Percentiles rank a stretch among this genome's conserved stretches.
Evolutionary conservation across 352 stramenopile genomes (phyloP).

Genomic region (Pythium folliculosum): DNA sequence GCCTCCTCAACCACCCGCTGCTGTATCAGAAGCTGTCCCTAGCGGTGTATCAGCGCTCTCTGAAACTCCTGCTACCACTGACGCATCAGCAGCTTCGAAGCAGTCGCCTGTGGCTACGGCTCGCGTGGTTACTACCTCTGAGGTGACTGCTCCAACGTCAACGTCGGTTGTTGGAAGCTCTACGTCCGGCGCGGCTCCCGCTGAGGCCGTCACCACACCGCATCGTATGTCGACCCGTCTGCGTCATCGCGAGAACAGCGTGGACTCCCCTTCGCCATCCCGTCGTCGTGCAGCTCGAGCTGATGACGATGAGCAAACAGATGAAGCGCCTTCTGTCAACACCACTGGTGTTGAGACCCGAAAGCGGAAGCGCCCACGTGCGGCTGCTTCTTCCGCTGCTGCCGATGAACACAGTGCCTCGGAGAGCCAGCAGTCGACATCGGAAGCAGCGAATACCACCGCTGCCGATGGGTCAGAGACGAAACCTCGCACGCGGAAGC

Average conservation of each 20-base stretch:
- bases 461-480: conserved; percentile 15
- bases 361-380: conserved; percentile 40
- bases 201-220: conserved; percentile 35
- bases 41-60: background rate
- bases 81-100: background rate
- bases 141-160: conserved; percentile 13
- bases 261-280: conserved; percentile 38
- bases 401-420: conserved; percentile 59
- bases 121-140: background rate
- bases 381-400: conserved; percentile 10
- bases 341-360: conserved; percentile 10
- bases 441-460: conserved; percentile 31
- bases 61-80: background rate
- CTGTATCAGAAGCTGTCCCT: background rate
- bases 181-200: background rate
- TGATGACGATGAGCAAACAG: conserved; percentile 17
- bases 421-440: conserved; percentile 62
- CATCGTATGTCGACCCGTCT: conserved; percentile 56
- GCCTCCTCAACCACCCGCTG: background rate
- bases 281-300: conserved; percentile 12
- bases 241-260: conserved; percentile 46
- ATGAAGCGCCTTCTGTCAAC: background rate
- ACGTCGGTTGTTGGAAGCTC: background rate
- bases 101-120: background rate
- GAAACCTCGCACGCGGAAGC: conserved; percentile 47